Base-by-base conservation (phyloP, 768 basidiomycete genomes). In the Leccinum uliginosum region DNA sequence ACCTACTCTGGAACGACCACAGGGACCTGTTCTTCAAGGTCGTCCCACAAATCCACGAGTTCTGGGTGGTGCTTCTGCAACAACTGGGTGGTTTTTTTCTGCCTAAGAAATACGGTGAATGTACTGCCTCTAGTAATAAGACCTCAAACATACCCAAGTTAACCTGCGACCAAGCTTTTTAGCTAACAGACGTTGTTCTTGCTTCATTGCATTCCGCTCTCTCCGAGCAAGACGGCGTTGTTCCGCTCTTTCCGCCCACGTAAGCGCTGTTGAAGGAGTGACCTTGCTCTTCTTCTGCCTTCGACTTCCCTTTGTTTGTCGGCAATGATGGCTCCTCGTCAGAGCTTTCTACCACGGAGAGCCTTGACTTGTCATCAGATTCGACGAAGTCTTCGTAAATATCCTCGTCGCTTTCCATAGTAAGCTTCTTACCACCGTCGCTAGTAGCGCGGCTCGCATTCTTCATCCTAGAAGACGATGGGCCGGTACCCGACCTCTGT, bases 11-110 rank as follows among this genome's bases (percentile, higher is more conserved):
- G 92, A 29, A 78, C 73, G 55, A 84, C 74, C 47, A 87, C 75
- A 1, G 82, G 78, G 53, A 87, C 78, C 21, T 75, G 80, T 23
- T 78, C 75, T 67, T 88, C 82, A 8, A 97, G 71, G 64, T 98
- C 87, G 24, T 92, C 92, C 95, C 96, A 98, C 35, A 92, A 86
- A 70, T 87, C 80, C 55, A 71, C 75, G 32, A 97, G 80, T 65
- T 96, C 93, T 2, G 88, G 85, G 67, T 96, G 95, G 67, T 89
- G 76, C 63, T 74, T 80, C 24, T 79, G 76, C 29, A 93, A 70
- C 14, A 83, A 80, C 38, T 90, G 63, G 6, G 83, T 78, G 1
- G 82, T 77, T 66, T 80, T n/a, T 89, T 71, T 93, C 91, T 7
- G 88, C 83, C 89, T 93, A 51, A 5, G 51, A 59, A 17, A 35